A percentile compares a stretch with the other conserved stretches of the same genome.
Evolutionary conservation across 306 rosid genomes (phyloP).

Genomic region (Castanea crenata): DNA sequence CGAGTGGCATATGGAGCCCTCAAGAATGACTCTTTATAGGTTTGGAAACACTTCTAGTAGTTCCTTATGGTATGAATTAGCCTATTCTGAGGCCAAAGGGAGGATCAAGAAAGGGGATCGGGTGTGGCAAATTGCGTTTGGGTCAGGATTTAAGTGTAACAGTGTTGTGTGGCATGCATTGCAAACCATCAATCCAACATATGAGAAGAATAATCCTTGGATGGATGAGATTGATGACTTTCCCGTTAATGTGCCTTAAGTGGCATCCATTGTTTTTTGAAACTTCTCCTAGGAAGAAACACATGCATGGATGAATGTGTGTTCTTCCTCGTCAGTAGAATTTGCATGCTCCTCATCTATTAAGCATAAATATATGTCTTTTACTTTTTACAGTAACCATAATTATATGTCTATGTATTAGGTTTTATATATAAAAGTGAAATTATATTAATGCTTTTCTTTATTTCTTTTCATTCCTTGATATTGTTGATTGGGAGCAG

Average conservation of each 20-base stretch:
- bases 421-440: too few species aligned
- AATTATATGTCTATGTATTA: too few species aligned
- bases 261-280: not conserved
- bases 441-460: too few species aligned
- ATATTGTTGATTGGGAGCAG: too few species aligned
- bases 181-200: not conserved
- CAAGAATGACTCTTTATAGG: conserved; percentile 6
- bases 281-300: not conserved
- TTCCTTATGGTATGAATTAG: not conserved
- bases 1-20: not conserved
- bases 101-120: conserved; percentile 5
- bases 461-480: too few species aligned
- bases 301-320: not conserved
- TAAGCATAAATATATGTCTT: not conserved
- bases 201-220: not conserved
- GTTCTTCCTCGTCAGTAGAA: not conserved
- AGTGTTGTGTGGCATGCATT: conserved; percentile 4
- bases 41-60: conserved; percentile 8
- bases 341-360: not conserved
- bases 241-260: not conserved
- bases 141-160: conserved; percentile 8
- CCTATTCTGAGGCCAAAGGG: conserved; percentile 1
- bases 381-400: too few species aligned
- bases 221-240: not conserved
- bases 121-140: conserved; percentile 2